Percentiles rank a stretch among this genome's conserved stretches.
These are phyloP conservation scores for Amanita brunnescens DNA, from an alignment of 768 basidiomycete genomes.

Conservation along the genomic window DNA sequence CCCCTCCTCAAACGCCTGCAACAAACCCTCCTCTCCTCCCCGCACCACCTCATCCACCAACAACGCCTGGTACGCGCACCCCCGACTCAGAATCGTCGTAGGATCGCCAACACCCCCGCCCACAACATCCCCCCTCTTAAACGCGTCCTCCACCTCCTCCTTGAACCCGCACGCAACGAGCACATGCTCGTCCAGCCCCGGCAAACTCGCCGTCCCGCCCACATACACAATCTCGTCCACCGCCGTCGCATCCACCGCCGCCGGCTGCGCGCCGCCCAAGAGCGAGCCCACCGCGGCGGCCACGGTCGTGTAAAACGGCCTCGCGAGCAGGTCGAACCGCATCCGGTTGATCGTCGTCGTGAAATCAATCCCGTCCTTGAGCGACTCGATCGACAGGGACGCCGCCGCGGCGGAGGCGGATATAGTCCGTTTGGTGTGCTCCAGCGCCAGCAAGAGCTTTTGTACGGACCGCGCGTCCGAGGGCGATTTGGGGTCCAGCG, in stretches of 20 bases:
- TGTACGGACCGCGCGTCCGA: constrained; percentile 81
- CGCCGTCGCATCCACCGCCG: constrained; percentile 48
- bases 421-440: constrained; percentile 91
- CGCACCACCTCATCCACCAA: constrained; percentile 42
- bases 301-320: constrained; percentile 52
- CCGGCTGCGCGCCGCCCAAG: constrained; percentile 31
- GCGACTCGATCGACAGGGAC: constrained; percentile 85
- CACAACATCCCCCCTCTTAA: constrained; percentile 54
- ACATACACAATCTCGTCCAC: constrained; percentile 78
- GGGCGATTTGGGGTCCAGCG: constrained; percentile 45
- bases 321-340: constrained; percentile 56
- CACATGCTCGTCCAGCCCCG: constrained; percentile 63
- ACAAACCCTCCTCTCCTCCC: constrained; percentile 38
- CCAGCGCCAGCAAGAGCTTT: constrained; percentile 88
- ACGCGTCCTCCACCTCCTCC: constrained; percentile 58
- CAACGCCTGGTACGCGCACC: constrained; percentile 69
- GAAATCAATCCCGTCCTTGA: constrained; percentile 91
- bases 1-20: constrained; percentile 35
- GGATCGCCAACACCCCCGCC: constrained; percentile 74
- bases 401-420: constrained; percentile 82
- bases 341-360: constrained; percentile 54
- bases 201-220: constrained; percentile 66
- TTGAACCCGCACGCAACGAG: constrained; percentile 39
- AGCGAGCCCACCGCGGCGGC: constrained; percentile 42
- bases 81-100: constrained; percentile 66